Evolutionary conservation across 768 basidiomycete species (phyloP).

Genomic region (Phlebiopsis gigantea): DNA sequence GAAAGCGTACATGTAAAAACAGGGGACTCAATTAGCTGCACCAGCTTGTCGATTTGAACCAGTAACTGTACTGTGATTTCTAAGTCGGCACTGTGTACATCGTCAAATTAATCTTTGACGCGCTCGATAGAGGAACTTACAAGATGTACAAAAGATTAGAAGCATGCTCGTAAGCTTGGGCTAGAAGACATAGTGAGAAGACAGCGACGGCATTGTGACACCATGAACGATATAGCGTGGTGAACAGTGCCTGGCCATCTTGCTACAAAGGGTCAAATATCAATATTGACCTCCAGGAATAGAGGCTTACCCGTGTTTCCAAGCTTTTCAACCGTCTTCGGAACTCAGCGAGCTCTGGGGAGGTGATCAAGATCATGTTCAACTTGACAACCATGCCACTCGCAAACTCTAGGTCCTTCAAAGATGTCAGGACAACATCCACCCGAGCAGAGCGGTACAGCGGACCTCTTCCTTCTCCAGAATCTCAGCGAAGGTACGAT

Average conservation of each 20-base stretch:
- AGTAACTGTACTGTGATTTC: constrained; percentile 94
- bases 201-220: constrained; percentile 97
- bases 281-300: neutral
- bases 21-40: constrained; percentile 96
- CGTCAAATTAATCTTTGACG: neutral
- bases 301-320: constrained; percentile 75
- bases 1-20: constrained; percentile 85
- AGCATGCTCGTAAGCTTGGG: constrained; percentile 98
- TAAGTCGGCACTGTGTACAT: constrained; percentile 71
- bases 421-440: neutral
- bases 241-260: constrained; percentile 96
- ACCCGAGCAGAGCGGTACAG: neutral
- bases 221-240: constrained; percentile 94
- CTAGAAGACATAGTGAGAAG: constrained; percentile 92
- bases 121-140: constrained; percentile 37
- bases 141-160: constrained; percentile 95
- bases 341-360: constrained; percentile 93
- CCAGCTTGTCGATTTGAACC: constrained; percentile 95
- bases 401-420: constrained; percentile 93
- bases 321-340: constrained; percentile 87
- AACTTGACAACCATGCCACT: constrained; percentile 97
- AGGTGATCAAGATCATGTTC: constrained; percentile 94
- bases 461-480: constrained; percentile 94
- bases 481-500: constrained; percentile 93
- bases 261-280: constrained; percentile 39